phyloP scores from a whole-genome alignment of 1,139 yeast species.

The Pichia cactophila region DNA sequence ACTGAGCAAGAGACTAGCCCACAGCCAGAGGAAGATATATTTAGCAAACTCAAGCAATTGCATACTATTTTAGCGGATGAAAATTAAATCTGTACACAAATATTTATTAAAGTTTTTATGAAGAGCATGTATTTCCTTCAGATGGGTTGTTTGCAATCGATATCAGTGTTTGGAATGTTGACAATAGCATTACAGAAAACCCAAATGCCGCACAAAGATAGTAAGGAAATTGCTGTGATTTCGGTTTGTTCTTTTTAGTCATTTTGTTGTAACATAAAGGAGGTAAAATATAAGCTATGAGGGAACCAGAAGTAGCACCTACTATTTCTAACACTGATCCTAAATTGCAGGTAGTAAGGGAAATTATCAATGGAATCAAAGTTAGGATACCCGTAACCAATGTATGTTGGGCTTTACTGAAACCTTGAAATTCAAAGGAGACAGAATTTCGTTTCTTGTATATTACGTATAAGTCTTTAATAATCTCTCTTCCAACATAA shows the following conservation, averaged over 20 bases:
- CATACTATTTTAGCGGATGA: not conserved
- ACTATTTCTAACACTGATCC: conserved; percentile 85
- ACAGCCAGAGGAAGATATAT: conserved; percentile 2
- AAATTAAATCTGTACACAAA: not conserved
- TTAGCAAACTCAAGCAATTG: not conserved
- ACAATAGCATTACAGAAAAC: conserved; percentile 62
- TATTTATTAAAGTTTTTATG: not conserved
- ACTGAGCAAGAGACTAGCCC: not conserved
- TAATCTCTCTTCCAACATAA: conserved; percentile 81
- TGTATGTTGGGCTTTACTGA: conserved; percentile 47
- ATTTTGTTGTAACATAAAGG: conserved; percentile 74
- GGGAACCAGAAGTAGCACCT: conserved; percentile 88
- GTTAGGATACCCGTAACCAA: conserved; percentile 63
- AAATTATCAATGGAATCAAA: conserved; percentile 62
- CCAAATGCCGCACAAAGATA: conserved; percentile 67
- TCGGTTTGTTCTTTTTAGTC: conserved; percentile 40
- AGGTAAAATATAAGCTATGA: conserved; percentile 88
- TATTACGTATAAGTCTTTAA: conserved; percentile 49
- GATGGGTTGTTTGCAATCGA: conserved; percentile 37
- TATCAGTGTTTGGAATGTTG: conserved; percentile 65
- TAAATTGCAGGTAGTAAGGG: conserved; percentile 76
- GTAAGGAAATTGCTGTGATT: conserved; percentile 43
- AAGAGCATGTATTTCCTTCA: conserved; percentile 37
- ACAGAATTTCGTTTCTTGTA: conserved; percentile 17
- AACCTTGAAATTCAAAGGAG: conserved; percentile 27